A percentile compares a stretch with the other conserved stretches of the same genome.
Conservation (phyloP, 2,329 filamentous ascomycete genomes). For the Xylaria multiplex region DNA sequence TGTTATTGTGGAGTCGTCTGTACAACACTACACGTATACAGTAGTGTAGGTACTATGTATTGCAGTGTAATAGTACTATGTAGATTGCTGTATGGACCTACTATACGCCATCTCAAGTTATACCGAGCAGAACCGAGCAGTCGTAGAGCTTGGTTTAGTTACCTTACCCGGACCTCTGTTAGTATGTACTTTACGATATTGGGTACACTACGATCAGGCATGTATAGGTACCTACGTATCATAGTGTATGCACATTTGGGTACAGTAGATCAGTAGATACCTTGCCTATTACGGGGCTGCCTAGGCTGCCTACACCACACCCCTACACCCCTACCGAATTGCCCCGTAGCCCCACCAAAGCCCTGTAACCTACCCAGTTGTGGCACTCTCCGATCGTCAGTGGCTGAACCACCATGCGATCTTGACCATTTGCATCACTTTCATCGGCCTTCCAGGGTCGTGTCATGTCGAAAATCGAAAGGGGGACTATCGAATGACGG, state of each 20-base stretch:
- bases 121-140: background rate
- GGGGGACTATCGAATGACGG: constrained; percentile 1
- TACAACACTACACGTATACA: background rate
- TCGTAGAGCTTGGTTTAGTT: constrained; percentile 7
- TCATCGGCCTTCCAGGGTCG: constrained; percentile 6
- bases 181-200: background rate
- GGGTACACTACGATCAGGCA: too few relatives aligned
- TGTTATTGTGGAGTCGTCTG: background rate
- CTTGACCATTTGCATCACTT: constrained; percentile 8
- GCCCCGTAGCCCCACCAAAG: constrained; percentile 10
- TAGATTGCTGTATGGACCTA: constrained; percentile 12
- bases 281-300: too few relatives aligned
- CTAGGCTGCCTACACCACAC: too few relatives aligned
- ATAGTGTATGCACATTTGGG: too few relatives aligned
- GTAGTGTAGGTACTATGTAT: too few relatives aligned
- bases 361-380: background rate
- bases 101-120: background rate
- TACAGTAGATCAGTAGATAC: too few relatives aligned
- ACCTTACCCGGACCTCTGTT: constrained; percentile 22
- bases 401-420: constrained; percentile 25
- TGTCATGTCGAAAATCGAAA: background rate
- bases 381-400: constrained; percentile 25
- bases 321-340: too few relatives aligned
- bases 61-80: too few relatives aligned
- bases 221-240: too few relatives aligned